phyloP scores from a whole-genome alignment of 345 rosid species.

The Citrus hindsii region DNA sequence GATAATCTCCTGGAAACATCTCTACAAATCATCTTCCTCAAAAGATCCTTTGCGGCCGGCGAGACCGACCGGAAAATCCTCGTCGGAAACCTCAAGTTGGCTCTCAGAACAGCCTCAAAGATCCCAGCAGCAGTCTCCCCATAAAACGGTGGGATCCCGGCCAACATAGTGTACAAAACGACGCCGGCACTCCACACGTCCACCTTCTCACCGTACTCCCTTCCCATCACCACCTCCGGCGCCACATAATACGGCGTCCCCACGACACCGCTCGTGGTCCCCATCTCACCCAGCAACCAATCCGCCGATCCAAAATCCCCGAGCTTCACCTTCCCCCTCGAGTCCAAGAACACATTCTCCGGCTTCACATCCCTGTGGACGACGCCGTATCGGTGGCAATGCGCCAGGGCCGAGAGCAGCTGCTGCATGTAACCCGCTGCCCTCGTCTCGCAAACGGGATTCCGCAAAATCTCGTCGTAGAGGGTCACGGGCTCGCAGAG shows the following conservation, averaged over 20 bases:
- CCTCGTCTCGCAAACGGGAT: slow-evolving; percentile 38
- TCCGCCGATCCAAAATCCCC: slow-evolving; percentile 79
- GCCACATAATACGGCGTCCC: slow-evolving; percentile 91
- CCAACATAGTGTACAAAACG: slow-evolving; percentile 64
- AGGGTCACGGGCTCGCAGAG: slow-evolving; percentile 56
- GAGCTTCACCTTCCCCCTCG: slow-evolving; percentile 32
- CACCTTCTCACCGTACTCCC: slow-evolving; percentile 65
- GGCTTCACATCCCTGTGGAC: slow-evolving; percentile 83
- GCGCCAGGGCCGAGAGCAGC: slow-evolving; percentile 54
- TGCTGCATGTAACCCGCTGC: slow-evolving; percentile 41
- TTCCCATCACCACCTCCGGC: slow-evolving; percentile 75
- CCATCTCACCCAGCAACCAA: slow-evolving; percentile 35
- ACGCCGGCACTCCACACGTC: slow-evolving; percentile 91
- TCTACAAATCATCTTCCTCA: slow-evolving; percentile 76
- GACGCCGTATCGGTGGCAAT: slow-evolving; percentile 62
- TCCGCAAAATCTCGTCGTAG: slow-evolving; percentile 36
- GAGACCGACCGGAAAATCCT: slow-evolving; percentile 47
- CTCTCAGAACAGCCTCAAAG: slow-evolving; percentile 63
- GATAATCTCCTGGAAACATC: slow-evolving; percentile 72
- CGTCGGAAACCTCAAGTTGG: slow-evolving; percentile 64
- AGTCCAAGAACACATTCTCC: slow-evolving; percentile 62
- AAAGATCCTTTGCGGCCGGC: slow-evolving; percentile 52
- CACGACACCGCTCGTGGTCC: slow-evolving; percentile 45
- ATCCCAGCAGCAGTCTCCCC: slow-evolving; percentile 70
- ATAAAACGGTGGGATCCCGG: slow-evolving; percentile 71